phyloP scores from a whole-genome alignment of 139 green algal species.

The Chlorella sorokiniana region DNA sequence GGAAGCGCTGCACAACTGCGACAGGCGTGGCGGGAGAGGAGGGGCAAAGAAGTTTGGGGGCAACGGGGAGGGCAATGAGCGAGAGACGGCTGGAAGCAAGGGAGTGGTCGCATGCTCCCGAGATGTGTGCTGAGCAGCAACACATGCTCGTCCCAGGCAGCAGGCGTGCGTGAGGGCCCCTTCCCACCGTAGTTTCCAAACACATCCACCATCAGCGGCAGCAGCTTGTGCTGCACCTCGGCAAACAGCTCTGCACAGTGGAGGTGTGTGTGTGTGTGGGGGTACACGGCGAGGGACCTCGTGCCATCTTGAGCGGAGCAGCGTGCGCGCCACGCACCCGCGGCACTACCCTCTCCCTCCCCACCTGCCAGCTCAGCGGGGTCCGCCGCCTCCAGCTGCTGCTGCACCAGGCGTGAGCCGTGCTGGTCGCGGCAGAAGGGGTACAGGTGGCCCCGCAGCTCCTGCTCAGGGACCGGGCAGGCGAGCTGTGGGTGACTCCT shows the following conservation, averaged over 20 bases:
- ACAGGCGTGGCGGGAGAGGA: background rate
- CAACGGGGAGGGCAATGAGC: background rate
- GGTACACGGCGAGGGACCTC: background rate
- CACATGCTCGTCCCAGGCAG: background rate
- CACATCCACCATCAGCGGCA: conserved; percentile 88
- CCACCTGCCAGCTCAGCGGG: conserved; percentile 21
- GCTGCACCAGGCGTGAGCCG: conserved; percentile 92
- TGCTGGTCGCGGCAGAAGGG: conserved; percentile 89
- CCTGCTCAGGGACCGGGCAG: conserved; percentile 45
- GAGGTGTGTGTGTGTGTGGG: background rate
- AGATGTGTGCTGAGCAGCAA: too few relatives aligned
- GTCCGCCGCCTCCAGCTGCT: conserved; percentile 66
- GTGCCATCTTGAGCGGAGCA: background rate
- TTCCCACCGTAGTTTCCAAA: conserved; percentile 82
- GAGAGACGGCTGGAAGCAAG: background rate
- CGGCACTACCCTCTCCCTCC: background rate
- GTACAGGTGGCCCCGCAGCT: conserved; percentile 75
- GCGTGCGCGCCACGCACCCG: background rate
- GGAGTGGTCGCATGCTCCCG: too few relatives aligned
- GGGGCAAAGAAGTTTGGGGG: background rate
- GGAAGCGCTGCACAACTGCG: conserved; percentile 82
- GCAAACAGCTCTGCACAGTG: conserved; percentile 48
- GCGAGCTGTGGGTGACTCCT: background rate
- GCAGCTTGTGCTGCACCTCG: conserved; percentile 63
- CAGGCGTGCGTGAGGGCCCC: background rate